Evolutionary conservation across 2,329 filamentous ascomycete species (phyloP), one percentile per base, ranked within the genome.

Genomic region (Camillea tinctor): DNA sequence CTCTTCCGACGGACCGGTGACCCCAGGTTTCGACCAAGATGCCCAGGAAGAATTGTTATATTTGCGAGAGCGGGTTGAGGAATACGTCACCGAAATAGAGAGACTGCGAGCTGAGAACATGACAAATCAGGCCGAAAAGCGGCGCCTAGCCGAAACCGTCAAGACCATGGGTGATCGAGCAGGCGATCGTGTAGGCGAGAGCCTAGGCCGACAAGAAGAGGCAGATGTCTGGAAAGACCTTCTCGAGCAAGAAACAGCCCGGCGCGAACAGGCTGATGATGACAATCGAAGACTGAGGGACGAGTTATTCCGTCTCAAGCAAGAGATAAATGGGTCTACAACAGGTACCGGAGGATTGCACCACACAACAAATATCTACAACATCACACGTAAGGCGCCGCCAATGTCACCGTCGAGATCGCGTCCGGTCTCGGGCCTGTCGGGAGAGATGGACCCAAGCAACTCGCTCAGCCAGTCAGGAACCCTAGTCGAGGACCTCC

Each of bases 151-250:
- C 0, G 93, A 97, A 68, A 86, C 93, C 64, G 87, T 97, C 60
- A 81, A 81, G 65, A 79, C 78, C 0, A 73, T 86, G 69, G 82
- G 72, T 73, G 80, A 72, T 70, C 79, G 71, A 66, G 77, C 75
- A 44, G 71, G 77, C 54, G 78, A 80, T 50, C 75, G 79, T 65
- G 67, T 77, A 17, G 79, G 79, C 53, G 78, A 77, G 11, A 79
- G 74, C 50, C 72, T 84, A 6, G 81, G 80, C 2, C 78, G 81
- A 11, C 82, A 88, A 62, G 86, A 88, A 65, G 84, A 88, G 67
- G 81, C 90, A 72, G 92, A 96, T 63, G 94, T 97, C 75, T 97
- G 92, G 89, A 97, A 96, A 74, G 94, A 97, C 68, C 85, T 98
- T 62, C 84, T 97, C 23, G 92, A 97, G 71, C 92, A 95, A 65